A percentile compares a stretch with the other conserved stretches of the same genome.
phyloP scores from a whole-genome alignment of 1,139 yeast genomes.

The Lodderomyces beijingensis region DNA sequence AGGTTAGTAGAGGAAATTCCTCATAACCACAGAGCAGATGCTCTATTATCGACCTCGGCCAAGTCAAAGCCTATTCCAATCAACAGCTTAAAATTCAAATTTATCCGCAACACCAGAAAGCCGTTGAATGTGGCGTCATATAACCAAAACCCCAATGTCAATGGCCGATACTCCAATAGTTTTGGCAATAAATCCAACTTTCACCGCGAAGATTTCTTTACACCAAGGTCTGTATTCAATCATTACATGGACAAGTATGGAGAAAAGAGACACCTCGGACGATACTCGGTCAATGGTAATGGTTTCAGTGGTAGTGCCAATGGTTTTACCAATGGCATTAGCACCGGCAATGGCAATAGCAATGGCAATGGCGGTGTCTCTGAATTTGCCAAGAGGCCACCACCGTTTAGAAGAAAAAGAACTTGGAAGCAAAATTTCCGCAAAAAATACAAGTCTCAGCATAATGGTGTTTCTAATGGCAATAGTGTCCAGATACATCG shows the following conservation, averaged over 20 bases:
- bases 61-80: slow-evolving; percentile 45
- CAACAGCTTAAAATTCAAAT: slow-evolving; percentile 26
- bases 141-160: slow-evolving; percentile 30
- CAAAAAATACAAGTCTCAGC: slow-evolving; percentile 14
- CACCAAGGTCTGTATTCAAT: slow-evolving; percentile 70
- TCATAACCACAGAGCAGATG: slow-evolving; percentile 45
- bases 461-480: slow-evolving; percentile 3
- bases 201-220: slow-evolving; percentile 67
- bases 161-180: slow-evolving; percentile 9
- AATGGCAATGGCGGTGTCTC: neutral
- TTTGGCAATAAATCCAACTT: slow-evolving; percentile 27
- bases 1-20: slow-evolving; percentile 16
- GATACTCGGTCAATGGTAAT: slow-evolving; percentile 50
- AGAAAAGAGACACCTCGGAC: slow-evolving; percentile 28
- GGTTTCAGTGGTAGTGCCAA: too few relatives aligned
- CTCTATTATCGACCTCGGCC: slow-evolving; percentile 37
- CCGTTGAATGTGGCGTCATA: slow-evolving; percentile 61
- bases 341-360: neutral
- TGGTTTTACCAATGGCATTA: too few relatives aligned
- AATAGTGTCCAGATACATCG: slow-evolving; percentile 8
- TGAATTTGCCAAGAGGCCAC: slow-evolving; percentile 11
- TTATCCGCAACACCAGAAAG: slow-evolving; percentile 49
- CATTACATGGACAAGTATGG: slow-evolving; percentile 71
- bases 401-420: slow-evolving; percentile 16
- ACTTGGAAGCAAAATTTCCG: slow-evolving; percentile 31